Evolutionary conservation across 345 rosid genomes (phyloP).

Genomic region (Firmiana major): DNA sequence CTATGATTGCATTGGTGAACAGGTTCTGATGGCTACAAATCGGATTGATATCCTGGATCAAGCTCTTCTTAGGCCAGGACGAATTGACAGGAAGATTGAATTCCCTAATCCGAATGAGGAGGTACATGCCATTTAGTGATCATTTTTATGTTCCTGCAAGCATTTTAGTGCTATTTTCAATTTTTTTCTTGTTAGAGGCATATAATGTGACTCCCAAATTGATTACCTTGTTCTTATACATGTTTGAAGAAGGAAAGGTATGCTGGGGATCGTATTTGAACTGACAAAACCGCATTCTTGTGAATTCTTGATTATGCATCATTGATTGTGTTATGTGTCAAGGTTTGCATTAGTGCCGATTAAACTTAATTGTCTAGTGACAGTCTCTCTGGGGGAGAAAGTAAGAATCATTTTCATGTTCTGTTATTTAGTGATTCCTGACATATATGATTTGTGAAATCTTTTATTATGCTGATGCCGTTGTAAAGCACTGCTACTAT

Average conservation of each 20-base stretch:
- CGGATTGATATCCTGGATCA: slow-evolving; percentile 96
- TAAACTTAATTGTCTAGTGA: neutral
- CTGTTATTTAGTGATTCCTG: neutral
- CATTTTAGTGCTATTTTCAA: neutral
- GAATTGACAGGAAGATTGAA: slow-evolving; percentile 97
- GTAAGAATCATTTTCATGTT: neutral
- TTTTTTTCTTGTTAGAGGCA: neutral
- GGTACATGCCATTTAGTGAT: slow-evolving; percentile 26
- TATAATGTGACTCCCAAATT: neutral
- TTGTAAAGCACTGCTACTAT: neutral
- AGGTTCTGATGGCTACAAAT: slow-evolving; percentile 99
- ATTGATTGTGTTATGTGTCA: neutral
- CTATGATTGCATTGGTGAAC: slow-evolving; percentile 13
- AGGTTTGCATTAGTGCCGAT: neutral
- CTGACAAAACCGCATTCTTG: neutral
- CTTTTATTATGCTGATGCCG: neutral
- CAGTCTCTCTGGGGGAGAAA: neutral
- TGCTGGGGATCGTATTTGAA: neutral
- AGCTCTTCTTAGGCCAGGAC: slow-evolving; percentile 95
- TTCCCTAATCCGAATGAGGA: slow-evolving; percentile 98
- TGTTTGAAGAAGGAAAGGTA: neutral
- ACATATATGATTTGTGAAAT: neutral
- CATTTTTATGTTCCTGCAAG: neutral
- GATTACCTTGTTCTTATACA: neutral
- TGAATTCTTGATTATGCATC: neutral